phyloP scores from a whole-genome alignment of 169 alveolate genomes.

The Plasmodium relictum region DNA sequence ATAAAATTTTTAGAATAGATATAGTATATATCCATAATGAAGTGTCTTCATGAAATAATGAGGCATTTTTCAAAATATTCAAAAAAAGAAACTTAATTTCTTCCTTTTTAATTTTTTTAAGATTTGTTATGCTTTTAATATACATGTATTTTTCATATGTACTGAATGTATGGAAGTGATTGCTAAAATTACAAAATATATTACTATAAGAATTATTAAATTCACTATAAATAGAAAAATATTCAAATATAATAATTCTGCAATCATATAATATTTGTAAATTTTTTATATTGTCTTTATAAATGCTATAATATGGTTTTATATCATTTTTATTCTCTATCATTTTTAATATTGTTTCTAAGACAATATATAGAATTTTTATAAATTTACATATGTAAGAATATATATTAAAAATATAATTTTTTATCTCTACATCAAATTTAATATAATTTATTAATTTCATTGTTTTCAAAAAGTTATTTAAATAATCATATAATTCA shows the following conservation, averaged over 20 bases:
- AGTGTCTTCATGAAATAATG: constrained; percentile 45
- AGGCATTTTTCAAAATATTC: constrained; percentile 38
- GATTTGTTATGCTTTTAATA: constrained; percentile 52
- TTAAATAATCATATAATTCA: constrained; percentile 36
- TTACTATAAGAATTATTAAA: constrained; percentile 63
- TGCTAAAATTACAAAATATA: constrained; percentile 64
- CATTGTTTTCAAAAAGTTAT: constrained; percentile 54
- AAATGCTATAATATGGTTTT: constrained; percentile 46
- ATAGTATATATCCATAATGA: constrained; percentile 72
- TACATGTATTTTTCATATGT: constrained; percentile 75
- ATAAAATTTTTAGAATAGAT: constrained; percentile 67
- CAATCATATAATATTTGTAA: constrained; percentile 63
- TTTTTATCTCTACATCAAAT: constrained; percentile 65
- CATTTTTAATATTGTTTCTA: constrained; percentile 34
- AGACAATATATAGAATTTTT: constrained; percentile 40
- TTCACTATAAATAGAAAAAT: constrained; percentile 39
- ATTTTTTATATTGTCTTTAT: constrained; percentile 31
- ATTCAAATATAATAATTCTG: constrained; percentile 53
- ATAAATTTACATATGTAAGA: constrained; percentile 63
- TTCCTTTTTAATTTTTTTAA: constrained; percentile 72
- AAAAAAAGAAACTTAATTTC: constrained; percentile 72
- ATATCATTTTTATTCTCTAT: constrained; percentile 15
- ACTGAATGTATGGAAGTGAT: constrained; percentile 46
- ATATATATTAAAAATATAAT: constrained; percentile 39
- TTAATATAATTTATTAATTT: constrained; percentile 67